phyloP scores from a whole-genome alignment of 202 grass and related monocot genomes.

The Panicum hallii region DNA sequence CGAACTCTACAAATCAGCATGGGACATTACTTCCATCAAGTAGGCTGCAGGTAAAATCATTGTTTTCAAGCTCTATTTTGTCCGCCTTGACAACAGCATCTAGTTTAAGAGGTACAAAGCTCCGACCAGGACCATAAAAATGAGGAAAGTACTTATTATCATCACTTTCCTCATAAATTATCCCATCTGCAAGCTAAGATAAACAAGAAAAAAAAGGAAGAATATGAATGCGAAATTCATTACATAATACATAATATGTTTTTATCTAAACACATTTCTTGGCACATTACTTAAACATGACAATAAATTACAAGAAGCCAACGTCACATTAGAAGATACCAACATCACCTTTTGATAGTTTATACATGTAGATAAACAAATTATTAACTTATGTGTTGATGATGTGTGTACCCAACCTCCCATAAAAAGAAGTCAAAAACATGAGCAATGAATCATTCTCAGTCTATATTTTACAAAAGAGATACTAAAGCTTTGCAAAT shows the following conservation, averaged over 20 bases:
- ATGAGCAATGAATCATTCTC: background rate
- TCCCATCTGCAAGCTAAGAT: conserved; percentile 68
- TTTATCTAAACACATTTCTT: conserved; percentile 12
- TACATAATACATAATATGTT: background rate
- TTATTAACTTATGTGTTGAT: background rate
- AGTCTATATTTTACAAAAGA: background rate
- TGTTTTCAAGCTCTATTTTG: conserved; percentile 53
- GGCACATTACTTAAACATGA: background rate
- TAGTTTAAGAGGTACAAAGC: conserved; percentile 62
- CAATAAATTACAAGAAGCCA: background rate
- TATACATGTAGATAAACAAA: conserved; percentile 7
- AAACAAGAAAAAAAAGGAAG: conserved; percentile 31
- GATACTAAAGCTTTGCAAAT: background rate
- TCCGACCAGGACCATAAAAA: conserved; percentile 78
- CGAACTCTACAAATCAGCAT: background rate
- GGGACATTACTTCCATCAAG: conserved; percentile 44
- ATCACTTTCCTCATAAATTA: conserved; percentile 76
- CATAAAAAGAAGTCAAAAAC: background rate
- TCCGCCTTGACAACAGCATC: conserved; percentile 56
- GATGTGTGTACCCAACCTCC: background rate
- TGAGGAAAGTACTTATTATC: conserved; percentile 74
- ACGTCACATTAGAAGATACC: background rate
- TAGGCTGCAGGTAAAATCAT: conserved; percentile 63
- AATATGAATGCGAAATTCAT: conserved; percentile 6
- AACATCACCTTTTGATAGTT: background rate